Evolutionary conservation across 768 basidiomycete species (phyloP).

Genomic region (Cantharellus anzutake): DNA sequence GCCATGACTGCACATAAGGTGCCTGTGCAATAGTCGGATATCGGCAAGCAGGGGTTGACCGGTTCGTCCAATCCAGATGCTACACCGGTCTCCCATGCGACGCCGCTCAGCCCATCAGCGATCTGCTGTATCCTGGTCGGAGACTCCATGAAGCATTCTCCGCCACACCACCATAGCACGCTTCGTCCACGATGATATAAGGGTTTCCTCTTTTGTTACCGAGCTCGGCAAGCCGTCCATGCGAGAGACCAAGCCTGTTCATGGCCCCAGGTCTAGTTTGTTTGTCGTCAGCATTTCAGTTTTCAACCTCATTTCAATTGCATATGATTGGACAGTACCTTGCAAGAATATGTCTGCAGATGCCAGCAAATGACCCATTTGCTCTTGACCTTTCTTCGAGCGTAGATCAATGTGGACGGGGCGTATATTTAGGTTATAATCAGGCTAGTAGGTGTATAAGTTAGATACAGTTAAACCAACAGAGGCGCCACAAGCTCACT

Average conservation of each 20-base stretch:
- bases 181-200: not conserved
- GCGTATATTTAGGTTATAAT: not conserved
- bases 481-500: too few relatives aligned
- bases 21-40: not conserved
- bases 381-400: not conserved
- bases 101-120: not conserved
- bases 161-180: not conserved
- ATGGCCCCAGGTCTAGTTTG: not conserved
- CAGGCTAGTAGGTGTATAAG: not conserved
- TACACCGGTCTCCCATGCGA: not conserved
- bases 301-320: not conserved
- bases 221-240: not conserved
- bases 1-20: not conserved
- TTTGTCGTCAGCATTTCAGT: not conserved
- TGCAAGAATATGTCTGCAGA: not conserved
- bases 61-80: not conserved
- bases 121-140: not conserved
- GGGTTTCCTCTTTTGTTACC: not conserved
- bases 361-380: not conserved
- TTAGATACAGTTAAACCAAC: not conserved
- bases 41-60: not conserved
- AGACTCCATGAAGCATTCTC: not conserved
- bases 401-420: not conserved
- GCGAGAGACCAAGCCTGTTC: not conserved
- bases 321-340: not conserved